Evolutionary conservation across 768 basidiomycete genomes (phyloP).

Genomic region (Tylopilus cervinicoccineus): DNA sequence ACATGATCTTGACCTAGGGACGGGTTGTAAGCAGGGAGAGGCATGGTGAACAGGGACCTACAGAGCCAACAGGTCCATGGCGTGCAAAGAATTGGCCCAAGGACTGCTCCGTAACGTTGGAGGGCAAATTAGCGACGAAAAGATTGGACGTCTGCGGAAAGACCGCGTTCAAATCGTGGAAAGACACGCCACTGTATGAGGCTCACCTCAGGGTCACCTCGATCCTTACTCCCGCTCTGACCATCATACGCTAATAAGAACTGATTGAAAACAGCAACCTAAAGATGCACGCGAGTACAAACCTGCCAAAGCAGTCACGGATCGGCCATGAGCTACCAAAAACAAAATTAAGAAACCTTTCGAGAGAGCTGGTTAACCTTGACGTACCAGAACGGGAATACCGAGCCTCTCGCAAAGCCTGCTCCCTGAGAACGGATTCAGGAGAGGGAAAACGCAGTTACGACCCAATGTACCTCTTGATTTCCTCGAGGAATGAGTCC

Average conservation of each 20-base stretch:
- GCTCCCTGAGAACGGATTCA: slow-evolving; percentile 59
- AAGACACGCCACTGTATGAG: background rate
- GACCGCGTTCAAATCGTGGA: slow-evolving; percentile 1
- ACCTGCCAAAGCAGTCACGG: slow-evolving; percentile 91
- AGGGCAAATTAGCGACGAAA: slow-evolving; percentile 91
- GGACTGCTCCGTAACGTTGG: slow-evolving; percentile 78
- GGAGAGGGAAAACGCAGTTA: background rate
- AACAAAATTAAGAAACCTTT: slow-evolving; percentile 1
- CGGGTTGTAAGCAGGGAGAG: background rate
- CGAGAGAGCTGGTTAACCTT: background rate
- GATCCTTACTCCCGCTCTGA: slow-evolving; percentile 85
- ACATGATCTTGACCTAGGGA: slow-evolving; percentile 93
- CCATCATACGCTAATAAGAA: slow-evolving; percentile 69
- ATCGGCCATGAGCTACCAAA: slow-evolving; percentile 61
- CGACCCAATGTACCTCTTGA: slow-evolving; percentile 66
- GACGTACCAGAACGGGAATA: slow-evolving; percentile 62
- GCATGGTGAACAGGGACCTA: slow-evolving; percentile 34
- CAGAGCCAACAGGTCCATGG: slow-evolving; percentile 89
- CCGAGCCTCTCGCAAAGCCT: slow-evolving; percentile 85
- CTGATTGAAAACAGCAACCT: background rate
- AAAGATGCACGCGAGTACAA: slow-evolving; percentile 20
- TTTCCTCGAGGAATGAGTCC: slow-evolving; percentile 95
- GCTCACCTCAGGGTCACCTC: slow-evolving; percentile 80
- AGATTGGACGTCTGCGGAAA: slow-evolving; percentile 80
- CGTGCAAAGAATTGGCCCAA: slow-evolving; percentile 91